These are phyloP conservation scores for Ascochyta fabae DNA, from an alignment of 2,329 filamentous ascomycete species.

Conservation along the genomic window DNA sequence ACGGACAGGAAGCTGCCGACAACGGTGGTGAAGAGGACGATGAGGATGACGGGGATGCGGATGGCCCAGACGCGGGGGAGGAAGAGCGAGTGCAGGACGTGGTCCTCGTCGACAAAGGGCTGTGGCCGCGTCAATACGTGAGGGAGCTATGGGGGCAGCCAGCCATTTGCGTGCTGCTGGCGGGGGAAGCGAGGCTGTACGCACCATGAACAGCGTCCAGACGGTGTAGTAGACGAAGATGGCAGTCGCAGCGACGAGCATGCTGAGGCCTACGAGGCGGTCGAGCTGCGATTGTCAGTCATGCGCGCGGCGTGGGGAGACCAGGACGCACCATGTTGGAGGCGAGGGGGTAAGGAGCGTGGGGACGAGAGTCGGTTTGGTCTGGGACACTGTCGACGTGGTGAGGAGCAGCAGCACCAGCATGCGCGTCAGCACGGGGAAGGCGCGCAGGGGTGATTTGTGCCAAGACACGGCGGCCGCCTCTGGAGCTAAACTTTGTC, in stretches of 20 bases:
- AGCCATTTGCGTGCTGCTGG: background rate
- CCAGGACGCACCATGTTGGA: constrained; percentile 15
- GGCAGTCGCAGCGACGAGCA: constrained; percentile 75
- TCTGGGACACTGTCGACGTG: constrained; percentile 8
- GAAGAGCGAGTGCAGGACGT: constrained; percentile 93
- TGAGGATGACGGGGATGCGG: constrained; percentile 95
- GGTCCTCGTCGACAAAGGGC: constrained; percentile 96
- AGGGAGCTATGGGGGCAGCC: background rate
- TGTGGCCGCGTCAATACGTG: constrained; percentile 48
- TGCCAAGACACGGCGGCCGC: constrained; percentile 4
- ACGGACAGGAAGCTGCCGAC: constrained; percentile 95
- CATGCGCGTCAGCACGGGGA: background rate
- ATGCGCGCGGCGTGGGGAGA: background rate
- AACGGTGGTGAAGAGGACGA: constrained; percentile 88
- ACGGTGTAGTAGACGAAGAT: constrained; percentile 93
- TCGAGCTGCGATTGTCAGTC: constrained; percentile 71
- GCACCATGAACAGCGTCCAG: constrained; percentile 97
- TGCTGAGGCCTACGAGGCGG: constrained; percentile 78
- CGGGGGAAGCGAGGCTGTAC: background rate
- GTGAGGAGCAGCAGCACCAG: constrained; percentile 2
- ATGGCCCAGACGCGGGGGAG: constrained; percentile 98
- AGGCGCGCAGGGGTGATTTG: constrained; percentile 5
- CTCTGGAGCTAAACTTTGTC: constrained; percentile 37
- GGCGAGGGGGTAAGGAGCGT: constrained; percentile 12
- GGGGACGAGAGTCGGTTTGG: constrained; percentile 11